Percentiles rank a stretch among this genome's conserved stretches.
Evolutionary conservation across 495 filamentous ascomycete genomes (phyloP).

Genomic region (Trichoderma parareesei): DNA sequence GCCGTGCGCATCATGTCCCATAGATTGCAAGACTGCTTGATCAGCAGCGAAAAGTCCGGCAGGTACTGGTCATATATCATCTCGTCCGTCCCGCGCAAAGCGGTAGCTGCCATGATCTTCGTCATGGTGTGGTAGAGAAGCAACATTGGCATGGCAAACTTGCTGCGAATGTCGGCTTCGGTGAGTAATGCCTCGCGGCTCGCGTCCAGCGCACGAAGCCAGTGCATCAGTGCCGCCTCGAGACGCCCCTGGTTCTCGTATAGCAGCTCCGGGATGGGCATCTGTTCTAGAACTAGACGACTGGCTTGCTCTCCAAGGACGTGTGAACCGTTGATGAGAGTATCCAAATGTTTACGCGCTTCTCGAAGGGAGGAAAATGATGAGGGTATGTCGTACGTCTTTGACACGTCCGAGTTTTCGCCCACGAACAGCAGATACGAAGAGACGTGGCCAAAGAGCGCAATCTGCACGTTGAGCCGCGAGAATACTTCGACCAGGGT

Average conservation of each 20-base stretch:
- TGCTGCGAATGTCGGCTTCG: background rate
- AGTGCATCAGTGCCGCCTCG: constrained; percentile 15
- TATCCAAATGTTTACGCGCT: constrained; percentile 9
- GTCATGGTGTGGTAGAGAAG: constrained; percentile 39
- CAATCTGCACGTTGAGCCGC: constrained; percentile 30
- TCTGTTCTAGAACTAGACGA: background rate
- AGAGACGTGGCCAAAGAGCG: constrained; percentile 21
- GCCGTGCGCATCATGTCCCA: constrained; percentile 15
- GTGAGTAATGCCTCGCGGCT: constrained; percentile 8
- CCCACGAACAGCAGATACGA: constrained; percentile 14
- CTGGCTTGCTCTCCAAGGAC: background rate
- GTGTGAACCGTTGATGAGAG: background rate
- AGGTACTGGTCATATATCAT: constrained; percentile 35
- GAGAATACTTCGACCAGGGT: constrained; percentile 32
- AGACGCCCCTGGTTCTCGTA: background rate
- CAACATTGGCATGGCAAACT: constrained; percentile 27
- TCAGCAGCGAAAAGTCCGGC: constrained; percentile 28
- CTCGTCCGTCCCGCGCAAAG: constrained; percentile 28
- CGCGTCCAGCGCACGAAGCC: constrained; percentile 19
- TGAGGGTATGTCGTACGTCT: constrained; percentile 10
- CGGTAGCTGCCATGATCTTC: constrained; percentile 36
- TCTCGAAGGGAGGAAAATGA: constrained; percentile 21
- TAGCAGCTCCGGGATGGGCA: background rate
- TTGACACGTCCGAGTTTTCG: background rate
- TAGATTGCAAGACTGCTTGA: constrained; percentile 25